phyloP scores from a whole-genome alignment of 805 yeast genomes.

The Candida orba region DNA sequence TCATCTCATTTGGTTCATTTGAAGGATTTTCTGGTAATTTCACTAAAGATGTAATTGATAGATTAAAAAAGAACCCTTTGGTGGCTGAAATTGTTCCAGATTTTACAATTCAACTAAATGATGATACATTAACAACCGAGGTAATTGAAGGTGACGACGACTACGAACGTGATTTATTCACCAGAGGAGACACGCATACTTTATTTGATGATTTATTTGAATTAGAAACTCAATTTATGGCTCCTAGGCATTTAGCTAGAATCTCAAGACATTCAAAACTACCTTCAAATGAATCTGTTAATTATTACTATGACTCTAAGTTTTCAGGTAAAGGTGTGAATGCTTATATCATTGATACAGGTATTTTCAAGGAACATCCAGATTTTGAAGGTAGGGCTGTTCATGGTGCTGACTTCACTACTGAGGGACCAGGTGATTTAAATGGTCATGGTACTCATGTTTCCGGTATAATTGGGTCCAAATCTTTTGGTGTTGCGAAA shows the following conservation, averaged over 20 bases:
- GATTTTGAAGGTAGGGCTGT: slow-evolving; percentile 57
- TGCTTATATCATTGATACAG: slow-evolving; percentile 82
- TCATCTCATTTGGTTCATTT: slow-evolving; percentile 62
- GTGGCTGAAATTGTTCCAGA: slow-evolving; percentile 69
- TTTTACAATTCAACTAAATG: slow-evolving; percentile 49
- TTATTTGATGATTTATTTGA: slow-evolving; percentile 1
- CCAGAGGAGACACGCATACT: neutral
- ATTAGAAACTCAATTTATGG: slow-evolving; percentile 30
- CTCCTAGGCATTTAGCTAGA: slow-evolving; percentile 65
- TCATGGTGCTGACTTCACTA: slow-evolving; percentile 55
- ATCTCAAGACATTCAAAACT: slow-evolving; percentile 43
- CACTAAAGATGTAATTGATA: slow-evolving; percentile 37
- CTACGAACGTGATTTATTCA: neutral
- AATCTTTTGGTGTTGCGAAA: slow-evolving; percentile 79
- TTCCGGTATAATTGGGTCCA: slow-evolving; percentile 82
- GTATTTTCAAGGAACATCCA: slow-evolving; percentile 55
- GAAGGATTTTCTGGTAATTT: slow-evolving; percentile 64
- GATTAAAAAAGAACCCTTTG: slow-evolving; percentile 49
- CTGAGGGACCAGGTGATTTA: slow-evolving; percentile 49
- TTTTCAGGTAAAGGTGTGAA: slow-evolving; percentile 52
- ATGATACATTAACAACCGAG: slow-evolving; percentile 17
- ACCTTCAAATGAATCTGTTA: slow-evolving; percentile 25
- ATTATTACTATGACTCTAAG: slow-evolving; percentile 42
- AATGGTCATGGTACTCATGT: slow-evolving; percentile 95
- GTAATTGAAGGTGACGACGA: slow-evolving; percentile 32